These are phyloP conservation scores for Smallanthus sonchifolius DNA, from an alignment of 129 eudicot species.

Conservation along the genomic window DNA sequence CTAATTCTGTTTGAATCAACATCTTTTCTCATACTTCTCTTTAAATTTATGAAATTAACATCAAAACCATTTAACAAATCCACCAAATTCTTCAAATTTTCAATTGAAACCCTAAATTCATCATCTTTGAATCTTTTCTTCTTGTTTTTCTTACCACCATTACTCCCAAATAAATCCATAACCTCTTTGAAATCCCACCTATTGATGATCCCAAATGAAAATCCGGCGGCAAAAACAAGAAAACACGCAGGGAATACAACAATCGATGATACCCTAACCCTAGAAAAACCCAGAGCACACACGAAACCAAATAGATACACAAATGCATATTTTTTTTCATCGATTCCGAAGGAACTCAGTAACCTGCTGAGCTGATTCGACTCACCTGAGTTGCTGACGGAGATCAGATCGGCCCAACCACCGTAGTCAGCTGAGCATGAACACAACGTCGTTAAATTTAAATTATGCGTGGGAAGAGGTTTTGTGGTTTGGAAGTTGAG, in stretches of 20 bases:
- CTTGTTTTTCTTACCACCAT: constrained; percentile 28
- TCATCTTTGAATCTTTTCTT: constrained; percentile 32
- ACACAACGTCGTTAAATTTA: constrained; percentile 25
- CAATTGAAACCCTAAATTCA: constrained; percentile 32
- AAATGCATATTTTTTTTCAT: constrained; percentile 61
- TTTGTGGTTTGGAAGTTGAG: constrained; percentile 20
- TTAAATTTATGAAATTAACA: constrained; percentile 38
- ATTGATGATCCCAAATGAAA: constrained; percentile 76
- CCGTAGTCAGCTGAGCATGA: constrained; percentile 41
- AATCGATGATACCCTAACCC: constrained; percentile 78
- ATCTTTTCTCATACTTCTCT: constrained; percentile 46
- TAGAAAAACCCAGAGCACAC: constrained; percentile 79
- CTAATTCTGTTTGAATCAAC: constrained; percentile 43
- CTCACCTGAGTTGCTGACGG: constrained; percentile 51
- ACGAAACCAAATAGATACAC: constrained; percentile 82
- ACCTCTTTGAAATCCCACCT: constrained; percentile 43
- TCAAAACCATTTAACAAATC: constrained; percentile 46
- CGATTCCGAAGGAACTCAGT: constrained; percentile 60
- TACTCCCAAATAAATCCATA: constrained; percentile 33
- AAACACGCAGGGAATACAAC: constrained; percentile 73
- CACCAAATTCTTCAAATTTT: constrained; percentile 49
- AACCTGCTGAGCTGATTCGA: constrained; percentile 48
- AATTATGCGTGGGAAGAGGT: constrained; percentile 12
- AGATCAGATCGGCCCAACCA: constrained; percentile 71
- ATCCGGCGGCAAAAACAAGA: constrained; percentile 81